Percentiles rank a stretch among this genome's conserved stretches.
phyloP scores from a whole-genome alignment of 257 asterid genomes.

The Thymus mandschuricus region DNA sequence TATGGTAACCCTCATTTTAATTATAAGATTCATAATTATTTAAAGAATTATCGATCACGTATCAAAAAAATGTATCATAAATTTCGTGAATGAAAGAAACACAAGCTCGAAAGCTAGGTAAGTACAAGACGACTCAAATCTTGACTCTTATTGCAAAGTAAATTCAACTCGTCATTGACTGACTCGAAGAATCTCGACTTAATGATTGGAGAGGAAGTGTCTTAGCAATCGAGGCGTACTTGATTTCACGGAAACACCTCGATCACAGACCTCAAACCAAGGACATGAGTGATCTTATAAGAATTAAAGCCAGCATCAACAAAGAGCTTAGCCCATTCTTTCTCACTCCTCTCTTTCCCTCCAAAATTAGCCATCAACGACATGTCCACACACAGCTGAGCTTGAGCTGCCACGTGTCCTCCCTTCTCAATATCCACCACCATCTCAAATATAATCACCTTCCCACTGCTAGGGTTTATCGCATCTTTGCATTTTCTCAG shows the following conservation, averaged over 20 bases:
- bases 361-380: not conserved
- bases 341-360: not conserved
- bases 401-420: not conserved
- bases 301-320: not conserved
- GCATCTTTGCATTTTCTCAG: conserved; percentile 10
- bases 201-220: no score
- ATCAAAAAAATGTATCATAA: no score
- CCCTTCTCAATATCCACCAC: not conserved
- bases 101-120: no score
- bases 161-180: no score
- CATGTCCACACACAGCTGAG: not conserved
- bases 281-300: not conserved
- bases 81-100: no score
- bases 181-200: no score
- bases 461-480: not conserved
- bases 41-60: no score
- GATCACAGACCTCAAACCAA: not conserved
- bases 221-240: no score
- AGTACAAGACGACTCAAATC: no score
- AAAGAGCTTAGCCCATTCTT: conserved; percentile 7
- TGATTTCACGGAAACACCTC: not conserved
- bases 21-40: no score
- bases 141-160: no score
- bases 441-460: conserved; percentile 5
- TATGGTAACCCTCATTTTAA: no score